Conservation (phyloP, 352 stramenopile species). For the Salisapilia sapeloensis region DNA sequence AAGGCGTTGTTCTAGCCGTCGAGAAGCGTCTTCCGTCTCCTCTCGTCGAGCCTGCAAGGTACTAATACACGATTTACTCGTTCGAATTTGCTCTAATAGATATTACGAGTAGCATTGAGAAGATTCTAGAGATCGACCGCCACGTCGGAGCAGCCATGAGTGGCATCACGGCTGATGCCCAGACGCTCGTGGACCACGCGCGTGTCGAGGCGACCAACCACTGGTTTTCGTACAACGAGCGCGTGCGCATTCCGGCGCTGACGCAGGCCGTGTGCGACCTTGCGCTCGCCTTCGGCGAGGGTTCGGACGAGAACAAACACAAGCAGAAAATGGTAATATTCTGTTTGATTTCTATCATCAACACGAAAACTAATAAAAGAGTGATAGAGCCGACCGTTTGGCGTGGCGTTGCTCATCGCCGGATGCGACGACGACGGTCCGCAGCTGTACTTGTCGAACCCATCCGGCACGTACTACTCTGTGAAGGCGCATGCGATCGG, state of each 20-base stretch:
- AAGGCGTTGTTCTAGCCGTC: slow-evolving; percentile 95
- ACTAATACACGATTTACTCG: background rate
- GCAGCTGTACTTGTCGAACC: slow-evolving; percentile 95
- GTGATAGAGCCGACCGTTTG: slow-evolving; percentile 88
- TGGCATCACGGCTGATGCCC: slow-evolving; percentile 95
- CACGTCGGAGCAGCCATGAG: slow-evolving; percentile 98
- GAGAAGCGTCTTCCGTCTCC: slow-evolving; percentile 97
- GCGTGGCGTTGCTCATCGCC: slow-evolving; percentile 95
- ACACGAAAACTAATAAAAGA: too few species aligned
- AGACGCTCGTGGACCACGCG: slow-evolving; percentile 98
- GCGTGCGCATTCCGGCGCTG: slow-evolving; percentile 94
- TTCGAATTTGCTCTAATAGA: slow-evolving; percentile 2
- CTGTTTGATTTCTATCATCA: background rate
- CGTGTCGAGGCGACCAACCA: slow-evolving; percentile 98
- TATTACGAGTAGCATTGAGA: slow-evolving; percentile 86
- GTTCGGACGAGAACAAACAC: slow-evolving; percentile 87
- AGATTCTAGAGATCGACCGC: slow-evolving; percentile 98
- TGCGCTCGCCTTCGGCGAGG: slow-evolving; percentile 91
- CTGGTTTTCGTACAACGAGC: slow-evolving; percentile 96
- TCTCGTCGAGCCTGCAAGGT: slow-evolving; percentile 89
- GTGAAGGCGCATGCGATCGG: slow-evolving; percentile 99
- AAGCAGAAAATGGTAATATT: slow-evolving; percentile 88
- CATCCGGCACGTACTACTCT: slow-evolving; percentile 94
- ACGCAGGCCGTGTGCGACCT: slow-evolving; percentile 98
- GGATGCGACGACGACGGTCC: slow-evolving; percentile 90